These are phyloP conservation scores for Didymella pomorum DNA, from an alignment of 2,329 filamentous ascomycete species.

Conservation along the genomic window DNA sequence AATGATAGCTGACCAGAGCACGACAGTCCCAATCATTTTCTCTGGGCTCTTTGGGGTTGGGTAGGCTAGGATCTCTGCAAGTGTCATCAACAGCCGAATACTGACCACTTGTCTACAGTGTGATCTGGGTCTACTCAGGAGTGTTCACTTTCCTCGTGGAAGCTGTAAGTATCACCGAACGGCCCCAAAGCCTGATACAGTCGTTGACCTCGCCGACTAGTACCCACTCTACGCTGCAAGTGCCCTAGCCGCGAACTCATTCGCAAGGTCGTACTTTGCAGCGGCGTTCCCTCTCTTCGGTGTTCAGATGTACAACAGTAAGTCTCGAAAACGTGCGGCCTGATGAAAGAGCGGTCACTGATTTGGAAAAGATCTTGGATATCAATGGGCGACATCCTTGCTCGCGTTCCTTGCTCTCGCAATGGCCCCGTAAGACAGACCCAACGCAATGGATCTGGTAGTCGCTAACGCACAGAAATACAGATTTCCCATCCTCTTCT, in stretches of 20 bases:
- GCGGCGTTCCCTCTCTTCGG: slow-evolving; percentile 59
- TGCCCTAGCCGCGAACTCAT: slow-evolving; percentile 60
- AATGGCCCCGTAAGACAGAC: slow-evolving; percentile 56
- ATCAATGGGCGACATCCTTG: slow-evolving; percentile 60
- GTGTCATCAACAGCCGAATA: slow-evolving; percentile 36
- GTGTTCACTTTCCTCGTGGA: slow-evolving; percentile 89
- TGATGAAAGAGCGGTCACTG: slow-evolving; percentile 56
- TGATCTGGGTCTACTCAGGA: slow-evolving; percentile 79
- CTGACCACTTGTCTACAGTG: slow-evolving; percentile 59
- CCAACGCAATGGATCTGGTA: slow-evolving; percentile 37
- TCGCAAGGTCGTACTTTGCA: slow-evolving; percentile 59
- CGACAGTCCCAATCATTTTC: slow-evolving; percentile 60
- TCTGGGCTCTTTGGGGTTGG: slow-evolving; percentile 57
- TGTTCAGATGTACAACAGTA: slow-evolving; percentile 62
- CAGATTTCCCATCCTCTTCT: slow-evolving; percentile 58
- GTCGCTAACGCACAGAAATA: slow-evolving; percentile 43
- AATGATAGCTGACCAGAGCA: slow-evolving; percentile 46
- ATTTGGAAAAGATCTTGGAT: slow-evolving; percentile 54
- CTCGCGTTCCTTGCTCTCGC: slow-evolving; percentile 59
- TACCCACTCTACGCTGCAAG: slow-evolving; percentile 60
- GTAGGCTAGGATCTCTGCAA: slow-evolving; percentile 42
- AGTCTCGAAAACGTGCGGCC: slow-evolving; percentile 43
- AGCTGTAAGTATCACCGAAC: slow-evolving; percentile 51
- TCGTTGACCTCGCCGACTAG: slow-evolving; percentile 44
- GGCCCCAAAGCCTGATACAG: slow-evolving; percentile 27